A percentile compares a stretch with the other conserved stretches of the same genome.
These are phyloP conservation scores for Paramecium caudatum DNA, from an alignment of 73 alveolate species.

Conservation along the genomic window DNA sequence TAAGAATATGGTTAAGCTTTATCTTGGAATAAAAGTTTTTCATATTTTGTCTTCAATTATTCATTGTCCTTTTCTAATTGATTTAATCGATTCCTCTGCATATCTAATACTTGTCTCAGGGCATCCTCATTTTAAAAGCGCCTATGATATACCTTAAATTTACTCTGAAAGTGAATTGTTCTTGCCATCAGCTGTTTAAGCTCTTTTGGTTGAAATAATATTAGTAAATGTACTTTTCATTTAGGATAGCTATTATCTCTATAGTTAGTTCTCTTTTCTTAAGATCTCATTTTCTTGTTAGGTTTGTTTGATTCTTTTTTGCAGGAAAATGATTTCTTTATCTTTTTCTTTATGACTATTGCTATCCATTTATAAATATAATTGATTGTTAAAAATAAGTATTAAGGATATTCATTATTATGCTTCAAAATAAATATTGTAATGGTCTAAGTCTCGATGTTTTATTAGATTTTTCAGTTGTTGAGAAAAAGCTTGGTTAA, in stretches of 20 bases:
- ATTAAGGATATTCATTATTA: neutral
- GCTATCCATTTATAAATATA: neutral
- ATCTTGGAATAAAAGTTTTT: neutral
- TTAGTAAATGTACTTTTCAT: slow-evolving; percentile 35
- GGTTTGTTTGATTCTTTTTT: neutral
- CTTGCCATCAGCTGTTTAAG: slow-evolving; percentile 46
- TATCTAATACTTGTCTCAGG: slow-evolving; percentile 35
- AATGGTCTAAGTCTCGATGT: neutral
- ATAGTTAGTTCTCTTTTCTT: slow-evolving; percentile 20
- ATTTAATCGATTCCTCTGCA: slow-evolving; percentile 33
- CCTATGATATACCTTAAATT: neutral
- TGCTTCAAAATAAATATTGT: neutral
- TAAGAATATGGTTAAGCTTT: slow-evolving; percentile 40
- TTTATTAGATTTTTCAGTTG: neutral
- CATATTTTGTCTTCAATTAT: slow-evolving; percentile 31
- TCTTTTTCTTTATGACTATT: slow-evolving; percentile 11
- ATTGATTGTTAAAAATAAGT: neutral
- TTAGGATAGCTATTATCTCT: neutral
- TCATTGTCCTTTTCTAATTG: slow-evolving; percentile 52
- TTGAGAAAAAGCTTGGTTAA: neutral
- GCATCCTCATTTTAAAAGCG: slow-evolving; percentile 68
- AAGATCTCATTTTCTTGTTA: slow-evolving; percentile 43
- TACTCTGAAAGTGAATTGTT: slow-evolving; percentile 45
- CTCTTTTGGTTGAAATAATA: slow-evolving; percentile 49
- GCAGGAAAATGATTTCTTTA: neutral